Evolutionary conservation across 2,329 filamentous ascomycete species (phyloP).

Genomic region (Xylariaceae sp.): DNA sequence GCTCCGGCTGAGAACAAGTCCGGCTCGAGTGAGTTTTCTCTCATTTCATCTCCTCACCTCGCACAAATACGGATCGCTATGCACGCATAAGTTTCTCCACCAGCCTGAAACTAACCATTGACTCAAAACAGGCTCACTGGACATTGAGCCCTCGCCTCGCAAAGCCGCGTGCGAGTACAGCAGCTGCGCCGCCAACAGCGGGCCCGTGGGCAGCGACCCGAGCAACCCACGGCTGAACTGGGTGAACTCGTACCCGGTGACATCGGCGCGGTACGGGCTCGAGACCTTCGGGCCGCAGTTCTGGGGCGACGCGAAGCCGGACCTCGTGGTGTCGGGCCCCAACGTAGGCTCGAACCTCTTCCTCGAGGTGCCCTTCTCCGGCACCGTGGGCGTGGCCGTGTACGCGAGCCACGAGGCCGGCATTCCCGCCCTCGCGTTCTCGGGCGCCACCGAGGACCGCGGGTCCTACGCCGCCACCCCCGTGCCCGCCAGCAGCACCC

Average conservation of each 20-base stretch:
- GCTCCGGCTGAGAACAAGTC: conserved; percentile 71
- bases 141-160: conserved; percentile 54
- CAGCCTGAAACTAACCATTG: not conserved
- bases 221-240: conserved; percentile 68
- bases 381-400: conserved; percentile 69
- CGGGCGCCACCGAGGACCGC: conserved; percentile 56
- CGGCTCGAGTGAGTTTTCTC: conserved; percentile 56
- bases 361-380: conserved; percentile 62
- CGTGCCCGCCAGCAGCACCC: conserved; percentile 56
- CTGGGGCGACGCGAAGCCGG: conserved; percentile 59
- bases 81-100: conserved; percentile 23
- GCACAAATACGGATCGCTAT: too few relatives aligned
- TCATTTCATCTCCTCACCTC: not conserved
- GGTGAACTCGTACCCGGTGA: conserved; percentile 74
- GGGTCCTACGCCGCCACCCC: conserved; percentile 58
- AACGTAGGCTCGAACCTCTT: conserved; percentile 61
- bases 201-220: conserved; percentile 62
- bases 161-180: conserved; percentile 62
- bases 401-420: conserved; percentile 60
- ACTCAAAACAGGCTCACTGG: conserved; percentile 55
- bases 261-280: conserved; percentile 68
- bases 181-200: conserved; percentile 64
- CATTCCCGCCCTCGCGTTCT: conserved; percentile 73
- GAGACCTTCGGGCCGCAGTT: conserved; percentile 58
- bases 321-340: conserved; percentile 69